These are phyloP conservation scores for Nicotiana tomentosiformis DNA, from an alignment of 257 asterid genomes.

Conservation along the genomic window DNA sequence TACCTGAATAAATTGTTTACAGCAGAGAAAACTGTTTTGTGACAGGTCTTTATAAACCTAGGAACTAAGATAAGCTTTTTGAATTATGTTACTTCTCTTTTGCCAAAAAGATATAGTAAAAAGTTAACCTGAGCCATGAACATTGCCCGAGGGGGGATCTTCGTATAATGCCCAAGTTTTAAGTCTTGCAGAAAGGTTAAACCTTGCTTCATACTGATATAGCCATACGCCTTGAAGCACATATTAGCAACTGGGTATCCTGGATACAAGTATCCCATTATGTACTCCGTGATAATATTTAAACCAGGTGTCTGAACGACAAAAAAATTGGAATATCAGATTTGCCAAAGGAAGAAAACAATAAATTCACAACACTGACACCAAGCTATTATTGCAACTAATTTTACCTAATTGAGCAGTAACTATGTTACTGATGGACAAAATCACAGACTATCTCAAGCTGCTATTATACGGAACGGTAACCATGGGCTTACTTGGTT, in stretches of 20 bases:
- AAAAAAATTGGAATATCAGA: neutral
- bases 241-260: slow-evolving; percentile 99
- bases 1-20: slow-evolving; percentile 31
- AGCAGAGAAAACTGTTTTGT: neutral
- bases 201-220: slow-evolving; percentile 87
- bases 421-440: neutral
- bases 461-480: neutral
- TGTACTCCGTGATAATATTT: slow-evolving; percentile 90
- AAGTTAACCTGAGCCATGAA: slow-evolving; percentile 86
- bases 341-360: neutral
- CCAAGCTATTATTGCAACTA: neutral
- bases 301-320: slow-evolving; percentile 68
- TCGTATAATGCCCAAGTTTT: slow-evolving; percentile 97
- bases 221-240: slow-evolving; percentile 96
- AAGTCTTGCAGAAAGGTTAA: slow-evolving; percentile 80
- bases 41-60: neutral
- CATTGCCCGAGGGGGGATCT: slow-evolving; percentile 91
- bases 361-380: neutral
- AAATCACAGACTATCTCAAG: neutral
- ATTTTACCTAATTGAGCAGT: neutral
- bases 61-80: neutral
- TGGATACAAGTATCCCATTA: slow-evolving; percentile 90
- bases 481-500: slow-evolving; percentile 49
- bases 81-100: neutral
- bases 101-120: neutral